phyloP scores from a whole-genome alignment of 768 basidiomycete genomes.

The Psilocybe subaeruginosa region DNA sequence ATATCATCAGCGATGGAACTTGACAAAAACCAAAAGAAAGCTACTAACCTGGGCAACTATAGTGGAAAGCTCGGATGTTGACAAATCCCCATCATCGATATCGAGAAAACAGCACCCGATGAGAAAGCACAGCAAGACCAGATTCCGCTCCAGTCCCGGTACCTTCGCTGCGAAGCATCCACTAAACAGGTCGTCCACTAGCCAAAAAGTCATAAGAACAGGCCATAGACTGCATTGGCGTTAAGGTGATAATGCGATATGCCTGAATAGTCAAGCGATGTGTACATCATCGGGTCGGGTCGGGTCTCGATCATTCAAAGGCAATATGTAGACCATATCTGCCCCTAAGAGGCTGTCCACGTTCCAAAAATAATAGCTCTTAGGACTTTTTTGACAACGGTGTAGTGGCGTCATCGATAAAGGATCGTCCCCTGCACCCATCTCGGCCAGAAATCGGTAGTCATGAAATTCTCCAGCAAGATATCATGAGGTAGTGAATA shows the following conservation, averaged over 20 bases:
- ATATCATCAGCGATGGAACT: not conserved
- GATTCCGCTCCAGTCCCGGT: conserved; percentile 1
- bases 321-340: not conserved
- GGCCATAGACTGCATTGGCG: not conserved
- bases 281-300: conserved; percentile 3
- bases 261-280: not conserved
- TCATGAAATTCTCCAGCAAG: not conserved
- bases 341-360: not conserved
- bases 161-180: not conserved
- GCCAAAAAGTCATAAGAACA: not conserved
- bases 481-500: not conserved
- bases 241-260: not conserved
- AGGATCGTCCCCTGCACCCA: not conserved
- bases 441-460: not conserved
- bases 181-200: not conserved
- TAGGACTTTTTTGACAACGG: not conserved
- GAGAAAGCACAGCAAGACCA: not conserved
- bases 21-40: not conserved
- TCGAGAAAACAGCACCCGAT: not conserved
- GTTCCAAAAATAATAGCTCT: not conserved
- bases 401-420: not conserved
- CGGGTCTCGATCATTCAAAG: not conserved
- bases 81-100: not conserved
- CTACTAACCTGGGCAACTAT: not conserved
- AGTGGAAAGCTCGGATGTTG: conserved; percentile 3